phyloP scores from a whole-genome alignment of 345 rosid species.

The Lepidium aucheri region DNA sequence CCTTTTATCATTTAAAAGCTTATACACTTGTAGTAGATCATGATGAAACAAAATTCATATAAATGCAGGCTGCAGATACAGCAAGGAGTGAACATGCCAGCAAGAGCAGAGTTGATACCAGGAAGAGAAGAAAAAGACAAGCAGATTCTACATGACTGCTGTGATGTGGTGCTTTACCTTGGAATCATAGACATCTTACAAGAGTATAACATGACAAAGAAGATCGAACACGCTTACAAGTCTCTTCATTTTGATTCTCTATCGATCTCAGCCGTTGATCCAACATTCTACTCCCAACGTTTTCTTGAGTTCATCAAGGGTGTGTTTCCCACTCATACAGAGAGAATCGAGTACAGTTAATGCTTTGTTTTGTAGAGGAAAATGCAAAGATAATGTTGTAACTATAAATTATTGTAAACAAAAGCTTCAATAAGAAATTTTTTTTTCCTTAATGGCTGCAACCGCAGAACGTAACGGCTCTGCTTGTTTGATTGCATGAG shows the following conservation, averaged over 20 bases:
- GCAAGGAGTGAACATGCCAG: slow-evolving; percentile 96
- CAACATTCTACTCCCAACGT: slow-evolving; percentile 70
- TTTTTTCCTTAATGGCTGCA: neutral
- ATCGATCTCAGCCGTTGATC: slow-evolving; percentile 88
- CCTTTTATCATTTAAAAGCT: neutral
- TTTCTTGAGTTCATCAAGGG: slow-evolving; percentile 80
- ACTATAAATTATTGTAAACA: slow-evolving; percentile 8
- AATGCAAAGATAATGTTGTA: neutral
- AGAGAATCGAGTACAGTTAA: slow-evolving; percentile 1
- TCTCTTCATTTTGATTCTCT: slow-evolving; percentile 81
- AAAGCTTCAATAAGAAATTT: neutral
- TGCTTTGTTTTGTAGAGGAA: slow-evolving; percentile 6
- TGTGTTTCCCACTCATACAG: slow-evolving; percentile 47
- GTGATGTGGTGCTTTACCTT: slow-evolving; percentile 85
- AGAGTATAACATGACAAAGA: slow-evolving; percentile 86
- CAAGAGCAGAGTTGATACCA: slow-evolving; percentile 77
- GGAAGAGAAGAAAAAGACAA: slow-evolving; percentile 75
- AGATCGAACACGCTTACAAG: slow-evolving; percentile 88
- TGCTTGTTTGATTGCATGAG: slow-evolving; percentile 2
- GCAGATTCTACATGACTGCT: slow-evolving; percentile 49
- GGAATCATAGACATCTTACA: slow-evolving; percentile 91
- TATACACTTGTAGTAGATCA: neutral
- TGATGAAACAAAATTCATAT: neutral
- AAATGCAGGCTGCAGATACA: slow-evolving; percentile 76
- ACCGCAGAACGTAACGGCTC: neutral